Evolutionary conservation across 805 yeast species (phyloP).

Genomic region (Wickerhamomyces kurtzmanii): DNA sequence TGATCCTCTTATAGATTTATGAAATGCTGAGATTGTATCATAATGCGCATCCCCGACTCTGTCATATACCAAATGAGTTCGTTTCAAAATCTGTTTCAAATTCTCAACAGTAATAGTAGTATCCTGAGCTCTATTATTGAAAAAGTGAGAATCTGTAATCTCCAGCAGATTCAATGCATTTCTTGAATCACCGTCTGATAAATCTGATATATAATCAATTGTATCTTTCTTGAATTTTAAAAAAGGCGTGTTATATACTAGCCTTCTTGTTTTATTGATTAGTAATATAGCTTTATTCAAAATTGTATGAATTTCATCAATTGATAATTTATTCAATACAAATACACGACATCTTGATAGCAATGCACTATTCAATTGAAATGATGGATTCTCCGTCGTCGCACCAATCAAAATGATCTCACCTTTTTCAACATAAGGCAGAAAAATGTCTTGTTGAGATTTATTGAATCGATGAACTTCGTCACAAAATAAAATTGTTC

Average conservation of each 20-base stretch:
- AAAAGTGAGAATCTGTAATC: conserved; percentile 47
- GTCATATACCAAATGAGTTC: conserved; percentile 63
- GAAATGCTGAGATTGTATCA: conserved; percentile 93
- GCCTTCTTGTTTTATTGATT: conserved; percentile 48
- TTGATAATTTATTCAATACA: conserved; percentile 44
- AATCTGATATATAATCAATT: conserved; percentile 55
- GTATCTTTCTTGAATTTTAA: conserved; percentile 47
- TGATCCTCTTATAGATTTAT: conserved; percentile 84
- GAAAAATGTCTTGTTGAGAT: conserved; percentile 78
- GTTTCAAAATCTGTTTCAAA: conserved; percentile 31
- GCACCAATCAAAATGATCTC: conserved; percentile 82
- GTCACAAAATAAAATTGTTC: conserved; percentile 76
- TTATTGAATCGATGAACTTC: conserved; percentile 87
- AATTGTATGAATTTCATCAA: conserved; percentile 40
- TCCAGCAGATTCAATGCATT: conserved; percentile 76
- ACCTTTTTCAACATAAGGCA: conserved; percentile 82
- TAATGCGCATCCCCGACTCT: conserved; percentile 87
- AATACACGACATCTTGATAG: conserved; percentile 79
- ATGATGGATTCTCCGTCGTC: conserved; percentile 93
- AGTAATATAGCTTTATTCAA: conserved; percentile 47
- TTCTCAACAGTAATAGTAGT: conserved; percentile 2
- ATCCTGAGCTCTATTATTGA: conserved; percentile 2
- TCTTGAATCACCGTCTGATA: conserved; percentile 86
- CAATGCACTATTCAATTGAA: conserved; percentile 72
- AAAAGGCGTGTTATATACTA: conserved; percentile 37